These are phyloP conservation scores for Wolfiporia cocos DNA, from an alignment of 1,284 basidiomycete species.

Conservation along the genomic window DNA sequence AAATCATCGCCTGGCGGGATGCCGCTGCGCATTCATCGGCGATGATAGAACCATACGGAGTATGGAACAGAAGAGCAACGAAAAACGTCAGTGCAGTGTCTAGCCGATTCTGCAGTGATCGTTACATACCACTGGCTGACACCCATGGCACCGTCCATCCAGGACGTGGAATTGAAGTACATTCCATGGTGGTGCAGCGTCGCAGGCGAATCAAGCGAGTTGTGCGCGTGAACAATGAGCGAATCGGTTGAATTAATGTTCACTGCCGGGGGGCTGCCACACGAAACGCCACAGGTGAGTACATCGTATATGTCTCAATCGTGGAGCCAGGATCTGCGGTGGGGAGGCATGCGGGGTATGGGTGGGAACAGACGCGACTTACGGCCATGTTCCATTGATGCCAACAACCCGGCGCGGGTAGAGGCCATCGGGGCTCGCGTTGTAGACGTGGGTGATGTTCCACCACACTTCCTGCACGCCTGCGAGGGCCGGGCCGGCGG, in stretches of 20 bases:
- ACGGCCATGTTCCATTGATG: slow-evolving; percentile 91
- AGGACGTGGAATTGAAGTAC: slow-evolving; percentile 83
- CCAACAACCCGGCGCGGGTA: slow-evolving; percentile 74
- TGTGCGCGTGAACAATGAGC: slow-evolving; percentile 70
- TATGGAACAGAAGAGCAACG: neutral
- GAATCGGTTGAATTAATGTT: slow-evolving; percentile 69
- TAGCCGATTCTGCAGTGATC: neutral
- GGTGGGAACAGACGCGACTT: slow-evolving; percentile 26
- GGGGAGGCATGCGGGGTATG: neutral
- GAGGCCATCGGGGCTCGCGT: slow-evolving; percentile 74
- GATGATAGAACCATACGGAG: too few relatives aligned
- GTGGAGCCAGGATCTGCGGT: too few relatives aligned
- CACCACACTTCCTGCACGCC: slow-evolving; percentile 71
- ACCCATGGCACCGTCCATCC: slow-evolving; percentile 84
- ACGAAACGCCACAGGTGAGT: neutral
- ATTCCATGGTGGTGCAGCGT: slow-evolving; percentile 88
- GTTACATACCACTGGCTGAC: slow-evolving; percentile 74
- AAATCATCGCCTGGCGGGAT: slow-evolving; percentile 76
- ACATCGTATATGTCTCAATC: too few relatives aligned
- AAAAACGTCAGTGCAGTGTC: neutral
- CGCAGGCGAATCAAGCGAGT: slow-evolving; percentile 58
- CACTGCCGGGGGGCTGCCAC: slow-evolving; percentile 71
- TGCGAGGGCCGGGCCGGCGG: slow-evolving; percentile 37
- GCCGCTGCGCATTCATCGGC: slow-evolving; percentile 64
- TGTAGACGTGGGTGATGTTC: slow-evolving; percentile 71